Evolutionary conservation across 1,139 yeast species (phyloP), one percentile per base, ranked within the genome.

Genomic region (Sugiyamaella castrensis): DNA sequence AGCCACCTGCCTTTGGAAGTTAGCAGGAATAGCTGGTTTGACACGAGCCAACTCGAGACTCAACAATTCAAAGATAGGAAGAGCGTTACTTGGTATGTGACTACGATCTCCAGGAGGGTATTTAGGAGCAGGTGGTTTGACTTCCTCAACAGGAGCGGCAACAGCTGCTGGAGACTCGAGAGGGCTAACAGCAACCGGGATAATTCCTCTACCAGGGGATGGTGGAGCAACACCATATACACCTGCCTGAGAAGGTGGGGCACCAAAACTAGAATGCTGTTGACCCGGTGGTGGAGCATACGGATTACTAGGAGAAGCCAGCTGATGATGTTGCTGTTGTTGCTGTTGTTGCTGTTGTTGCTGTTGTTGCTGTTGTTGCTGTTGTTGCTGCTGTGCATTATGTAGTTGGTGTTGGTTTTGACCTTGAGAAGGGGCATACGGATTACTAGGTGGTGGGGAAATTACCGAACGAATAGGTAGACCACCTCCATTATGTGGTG

Each of bases 1-100:
- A 46, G 72, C 73, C 43, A 86, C 79, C 63, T 89, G 97, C 55
- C 81, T 84, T 35, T 75, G 67, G 63, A 80, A 88, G 64, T 80
- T 83, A 49, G 80, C 86, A 19, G 97, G 96, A 43, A 89, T 78
- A 43, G 73, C 73, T 16, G 96, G 95, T 59, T 82, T 80, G 26
- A 87, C 81, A 24, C 79, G 74, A 38, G 74, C 78, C 56, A 87
- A 68, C 56, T 81, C 81, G 5, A 68, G 65, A 24, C 73, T 71
- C 53, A 92, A 75, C 26, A 73, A 72, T 29, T 76, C 74, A 61
- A 71, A 81, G 44, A 92, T 80, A n/a, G 84, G 82, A 54, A 68
- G 63, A 1, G 82, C 76, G 8, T 72, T 73, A 4, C 71, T 76
- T 1, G 89, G 79, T 54, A 87, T 84, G 61, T 84, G 92, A 2